Evolutionary conservation across 2,329 filamentous ascomycete species (phyloP), one percentile per base, ranked within the genome.

Genomic region (Diplodia intermedia): DNA sequence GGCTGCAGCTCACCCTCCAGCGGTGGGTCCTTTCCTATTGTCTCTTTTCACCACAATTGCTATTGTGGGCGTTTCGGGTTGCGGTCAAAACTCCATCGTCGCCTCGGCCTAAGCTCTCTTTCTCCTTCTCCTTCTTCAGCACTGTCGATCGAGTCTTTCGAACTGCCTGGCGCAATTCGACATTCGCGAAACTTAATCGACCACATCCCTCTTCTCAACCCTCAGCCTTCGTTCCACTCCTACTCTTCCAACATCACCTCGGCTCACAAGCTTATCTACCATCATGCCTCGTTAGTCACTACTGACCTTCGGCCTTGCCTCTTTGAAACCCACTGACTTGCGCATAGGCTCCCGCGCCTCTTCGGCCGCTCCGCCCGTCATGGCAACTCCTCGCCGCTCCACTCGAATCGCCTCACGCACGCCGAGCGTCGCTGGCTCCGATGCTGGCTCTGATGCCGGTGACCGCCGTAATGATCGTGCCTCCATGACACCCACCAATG

Each of bases 351-450:
- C 43, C n/a, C 33, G n/a, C 20, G 36, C 36, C 12, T 47, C 55
- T 15, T 38, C 36, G n/a, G 55, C 36, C 5, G 43, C 5, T 15
- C 18, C 31, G 15, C 7, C 60, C 18, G 31, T 38, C 12, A 63
- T 63, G 60, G 43, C 60, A 52, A 63, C 60, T 14, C 60, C 60
- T 52, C 60, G 60, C 14, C 60, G 60, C 47, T 63, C 60, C 8
- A 38, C 29, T 14, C 60, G 60, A 29, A 36, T 63, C 11, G 60
- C 60, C 43, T 20, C 29, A 11, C 60, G 47, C 31, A 52, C 60
- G 5, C 47, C 60, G 18, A 62, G 57, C 43, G 40, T 47, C 15
- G 47, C 50, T 26, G 57, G 26, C 60, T 63, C 60, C 15, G 60
- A 63, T 20, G 47, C 29, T 47, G 60, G 40, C 18, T 63, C 47